These are phyloP conservation scores for Metarhizium robertsii DNA, from an alignment of 2,329 filamentous ascomycete species.

Conservation along the genomic window DNA sequence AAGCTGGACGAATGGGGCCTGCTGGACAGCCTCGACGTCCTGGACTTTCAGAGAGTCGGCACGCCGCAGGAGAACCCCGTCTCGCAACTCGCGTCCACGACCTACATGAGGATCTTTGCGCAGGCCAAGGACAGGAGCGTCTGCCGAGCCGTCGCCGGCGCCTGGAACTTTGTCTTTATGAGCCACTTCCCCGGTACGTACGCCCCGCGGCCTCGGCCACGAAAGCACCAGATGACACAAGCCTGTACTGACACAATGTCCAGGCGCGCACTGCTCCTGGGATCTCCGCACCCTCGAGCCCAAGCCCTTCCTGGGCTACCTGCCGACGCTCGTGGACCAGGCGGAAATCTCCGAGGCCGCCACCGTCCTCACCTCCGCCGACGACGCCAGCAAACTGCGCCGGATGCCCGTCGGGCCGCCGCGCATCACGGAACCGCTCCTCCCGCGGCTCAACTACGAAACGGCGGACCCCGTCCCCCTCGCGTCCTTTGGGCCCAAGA, in stretches of 20 bases:
- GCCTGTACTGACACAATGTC: background rate
- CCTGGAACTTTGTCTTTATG: conserved; percentile 24
- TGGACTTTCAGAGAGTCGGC: conserved; percentile 40
- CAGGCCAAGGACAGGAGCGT: conserved; percentile 22
- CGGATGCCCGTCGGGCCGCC: conserved; percentile 11
- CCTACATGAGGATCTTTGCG: conserved; percentile 34
- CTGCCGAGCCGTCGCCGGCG: conserved; percentile 19
- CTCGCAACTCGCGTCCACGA: conserved; percentile 31
- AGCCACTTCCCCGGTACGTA: conserved; percentile 27
- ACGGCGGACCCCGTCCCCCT: conserved; percentile 6
- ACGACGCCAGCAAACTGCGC: background rate
- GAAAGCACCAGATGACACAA: background rate
- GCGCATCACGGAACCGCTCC: conserved; percentile 9
- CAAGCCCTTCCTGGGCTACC: conserved; percentile 13
- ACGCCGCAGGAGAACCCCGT: conserved; percentile 22
- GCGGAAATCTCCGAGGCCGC: conserved; percentile 21
- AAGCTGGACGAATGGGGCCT: conserved; percentile 28
- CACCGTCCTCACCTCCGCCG: conserved; percentile 9
- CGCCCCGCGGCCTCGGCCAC: background rate
- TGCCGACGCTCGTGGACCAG: conserved; percentile 16
- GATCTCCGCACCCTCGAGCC: conserved; percentile 30
- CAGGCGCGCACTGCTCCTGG: conserved; percentile 31
- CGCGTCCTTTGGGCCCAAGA: conserved; percentile 11
- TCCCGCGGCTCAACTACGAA: conserved; percentile 14
- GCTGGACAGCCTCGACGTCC: conserved; percentile 31